Conservation (phyloP, 2,329 filamentous ascomycete species). For the Claviceps fusiformis region DNA sequence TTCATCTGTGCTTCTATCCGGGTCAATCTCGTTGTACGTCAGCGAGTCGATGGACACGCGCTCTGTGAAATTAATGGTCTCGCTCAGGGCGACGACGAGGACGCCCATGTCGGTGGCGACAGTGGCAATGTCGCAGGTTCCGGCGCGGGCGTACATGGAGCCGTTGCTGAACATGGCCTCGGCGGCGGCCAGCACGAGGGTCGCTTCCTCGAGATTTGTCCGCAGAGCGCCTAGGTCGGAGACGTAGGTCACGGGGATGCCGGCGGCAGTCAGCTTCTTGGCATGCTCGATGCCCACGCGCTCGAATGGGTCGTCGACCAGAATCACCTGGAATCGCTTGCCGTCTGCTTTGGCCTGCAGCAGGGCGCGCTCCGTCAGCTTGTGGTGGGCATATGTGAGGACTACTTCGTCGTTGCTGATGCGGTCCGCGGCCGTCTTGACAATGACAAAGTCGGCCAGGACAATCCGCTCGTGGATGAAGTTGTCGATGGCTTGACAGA, state of each 20-base stretch:
- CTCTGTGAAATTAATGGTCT: slow-evolving; percentile 84
- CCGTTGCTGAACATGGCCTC: slow-evolving; percentile 96
- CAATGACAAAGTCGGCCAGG: slow-evolving; percentile 75
- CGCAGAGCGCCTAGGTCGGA: slow-evolving; percentile 63
- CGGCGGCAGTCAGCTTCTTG: slow-evolving; percentile 50
- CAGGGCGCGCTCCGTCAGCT: slow-evolving; percentile 72
- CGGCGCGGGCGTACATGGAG: slow-evolving; percentile 72
- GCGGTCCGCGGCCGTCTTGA: slow-evolving; percentile 58
- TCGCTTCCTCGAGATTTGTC: slow-evolving; percentile 52
- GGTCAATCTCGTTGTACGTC: slow-evolving; percentile 85
- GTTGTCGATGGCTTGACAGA: slow-evolving; percentile 70
- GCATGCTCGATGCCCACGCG: slow-evolving; percentile 46
- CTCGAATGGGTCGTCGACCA: slow-evolving; percentile 59
- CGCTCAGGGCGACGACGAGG: slow-evolving; percentile 79
- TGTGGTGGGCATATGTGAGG: slow-evolving; percentile 75
- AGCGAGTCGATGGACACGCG: slow-evolving; percentile 84
- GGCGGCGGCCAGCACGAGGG: slow-evolving; percentile 74
- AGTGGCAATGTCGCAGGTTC: slow-evolving; percentile 77
- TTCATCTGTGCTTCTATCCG: slow-evolving; percentile 45
- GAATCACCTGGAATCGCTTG: slow-evolving; percentile 67
- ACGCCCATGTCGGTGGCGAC: slow-evolving; percentile 62
- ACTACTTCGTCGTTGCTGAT: slow-evolving; percentile 71
- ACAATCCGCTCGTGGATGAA: slow-evolving; percentile 87
- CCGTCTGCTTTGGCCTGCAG: slow-evolving; percentile 56
- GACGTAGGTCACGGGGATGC: slow-evolving; percentile 67